phyloP scores from a whole-genome alignment of 805 yeast species.

The Tetrapisispora arboricola region DNA sequence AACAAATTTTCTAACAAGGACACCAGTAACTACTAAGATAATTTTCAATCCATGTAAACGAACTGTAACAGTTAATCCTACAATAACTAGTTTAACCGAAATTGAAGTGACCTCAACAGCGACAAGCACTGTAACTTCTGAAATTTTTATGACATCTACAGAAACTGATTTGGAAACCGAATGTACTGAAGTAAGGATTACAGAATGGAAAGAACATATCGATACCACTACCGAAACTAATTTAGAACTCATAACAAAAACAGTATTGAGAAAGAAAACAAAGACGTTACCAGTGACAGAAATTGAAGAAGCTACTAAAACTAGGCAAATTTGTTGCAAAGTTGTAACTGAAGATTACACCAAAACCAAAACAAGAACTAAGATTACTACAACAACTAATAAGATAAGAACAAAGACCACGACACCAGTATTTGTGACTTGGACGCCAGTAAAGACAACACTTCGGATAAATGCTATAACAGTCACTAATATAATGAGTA shows the following conservation, averaged over 20 bases:
- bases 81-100: not conserved
- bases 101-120: not conserved
- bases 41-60: not conserved
- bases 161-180: not conserved
- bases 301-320: conserved; percentile 11
- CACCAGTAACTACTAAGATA: not conserved
- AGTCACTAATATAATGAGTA: conserved; percentile 3
- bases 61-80: not conserved
- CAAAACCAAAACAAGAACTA: conserved; percentile 20
- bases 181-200: not conserved
- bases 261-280: not conserved
- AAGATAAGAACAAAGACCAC: conserved; percentile 16
- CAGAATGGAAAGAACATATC: not conserved
- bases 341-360: conserved; percentile 8
- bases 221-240: conserved; percentile 4
- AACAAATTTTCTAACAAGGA: not conserved
- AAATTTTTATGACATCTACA: not conserved
- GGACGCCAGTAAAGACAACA: conserved; percentile 15
- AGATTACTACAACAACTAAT: conserved; percentile 14
- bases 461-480: conserved; percentile 18
- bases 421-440: conserved; percentile 5
- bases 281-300: conserved; percentile 21
- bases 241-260: not conserved
- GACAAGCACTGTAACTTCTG: not conserved
- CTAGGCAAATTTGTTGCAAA: conserved; percentile 11